Conservation (phyloP, 257 asterid genomes). For the Mitragyna speciosa region DNA sequence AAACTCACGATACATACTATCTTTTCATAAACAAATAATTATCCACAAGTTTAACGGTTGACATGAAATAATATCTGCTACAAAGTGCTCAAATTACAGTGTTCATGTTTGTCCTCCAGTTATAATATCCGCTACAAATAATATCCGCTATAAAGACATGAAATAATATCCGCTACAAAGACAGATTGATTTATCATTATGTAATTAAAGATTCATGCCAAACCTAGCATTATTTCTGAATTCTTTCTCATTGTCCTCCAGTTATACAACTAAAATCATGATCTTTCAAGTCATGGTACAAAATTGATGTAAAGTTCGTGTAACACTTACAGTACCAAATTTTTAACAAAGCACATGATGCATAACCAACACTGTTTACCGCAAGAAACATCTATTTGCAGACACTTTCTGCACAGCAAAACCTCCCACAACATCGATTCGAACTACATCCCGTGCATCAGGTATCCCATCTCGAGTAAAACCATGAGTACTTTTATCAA, state of each 20-base stretch:
- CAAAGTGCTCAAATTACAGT: not conserved
- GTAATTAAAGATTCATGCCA: not conserved
- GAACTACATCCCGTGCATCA: conserved; percentile 59
- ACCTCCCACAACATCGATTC: conserved; percentile 86
- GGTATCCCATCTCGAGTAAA: conserved; percentile 66
- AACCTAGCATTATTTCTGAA: not conserved
- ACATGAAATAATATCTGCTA: not conserved
- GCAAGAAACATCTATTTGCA: conserved; percentile 64
- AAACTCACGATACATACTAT: not conserved
- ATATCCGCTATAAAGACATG: too few species aligned
- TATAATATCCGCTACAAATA: too few species aligned
- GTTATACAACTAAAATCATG: not conserved
- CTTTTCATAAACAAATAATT: not conserved
- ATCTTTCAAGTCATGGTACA: not conserved
- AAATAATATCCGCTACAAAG: too few species aligned
- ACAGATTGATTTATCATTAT: not conserved
- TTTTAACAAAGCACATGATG: not conserved
- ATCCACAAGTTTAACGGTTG: not conserved
- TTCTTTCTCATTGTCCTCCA: not conserved
- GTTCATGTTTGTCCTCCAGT: not conserved
- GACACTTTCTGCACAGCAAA: conserved; percentile 75
- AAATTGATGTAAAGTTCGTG: not conserved
- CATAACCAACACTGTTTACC: conserved; percentile 39
- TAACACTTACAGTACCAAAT: not conserved
- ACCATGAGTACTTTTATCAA: conserved; percentile 60